Percentiles rank a stretch among this genome's conserved stretches.
Evolutionary conservation across 2,329 filamentous ascomycete genomes (phyloP).

Genomic region (Trichoderma atroviride): DNA sequence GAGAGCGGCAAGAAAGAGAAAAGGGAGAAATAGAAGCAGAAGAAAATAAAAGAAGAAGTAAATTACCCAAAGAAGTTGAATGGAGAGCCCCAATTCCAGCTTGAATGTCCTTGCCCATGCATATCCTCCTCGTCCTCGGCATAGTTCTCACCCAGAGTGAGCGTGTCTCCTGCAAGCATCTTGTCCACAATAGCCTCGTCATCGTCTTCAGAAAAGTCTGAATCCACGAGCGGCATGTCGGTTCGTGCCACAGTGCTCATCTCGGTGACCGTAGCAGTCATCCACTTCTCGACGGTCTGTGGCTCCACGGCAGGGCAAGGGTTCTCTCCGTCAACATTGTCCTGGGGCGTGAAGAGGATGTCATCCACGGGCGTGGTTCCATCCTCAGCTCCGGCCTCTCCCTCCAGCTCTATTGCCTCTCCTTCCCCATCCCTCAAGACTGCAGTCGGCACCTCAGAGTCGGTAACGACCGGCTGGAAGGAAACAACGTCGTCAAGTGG

Average conservation of each 20-base stretch:
- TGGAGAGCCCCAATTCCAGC: slow-evolving; percentile 5
- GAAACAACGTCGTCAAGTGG: neutral
- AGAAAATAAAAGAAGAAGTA: neutral
- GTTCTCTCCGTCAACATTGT: slow-evolving; percentile 25
- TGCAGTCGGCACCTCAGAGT: slow-evolving; percentile 29
- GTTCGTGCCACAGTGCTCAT: slow-evolving; percentile 28
- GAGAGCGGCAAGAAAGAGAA: neutral
- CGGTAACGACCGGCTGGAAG: slow-evolving; percentile 39
- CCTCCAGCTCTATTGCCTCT: neutral
- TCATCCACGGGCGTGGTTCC: slow-evolving; percentile 6
- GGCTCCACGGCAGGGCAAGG: slow-evolving; percentile 24
- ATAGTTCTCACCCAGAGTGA: neutral
- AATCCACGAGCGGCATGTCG: slow-evolving; percentile 34
- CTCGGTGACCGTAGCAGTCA: slow-evolving; percentile 38
- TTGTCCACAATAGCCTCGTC: slow-evolving; percentile 24
- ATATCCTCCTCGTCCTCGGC: slow-evolving; percentile 6
- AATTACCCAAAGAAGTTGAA: slow-evolving; percentile 11
- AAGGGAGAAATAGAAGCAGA: neutral
- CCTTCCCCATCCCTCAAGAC: neutral
- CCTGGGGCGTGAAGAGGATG: slow-evolving; percentile 4
- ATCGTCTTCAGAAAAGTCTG: neutral
- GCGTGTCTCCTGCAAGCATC: neutral
- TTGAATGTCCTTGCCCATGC: neutral
- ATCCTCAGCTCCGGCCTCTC: neutral
- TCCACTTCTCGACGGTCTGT: slow-evolving; percentile 29